Evolutionary conservation across 108 stramenopile genomes (phyloP), one percentile per base, ranked within the genome.

Genomic region (Mediolabrus comicus): DNA sequence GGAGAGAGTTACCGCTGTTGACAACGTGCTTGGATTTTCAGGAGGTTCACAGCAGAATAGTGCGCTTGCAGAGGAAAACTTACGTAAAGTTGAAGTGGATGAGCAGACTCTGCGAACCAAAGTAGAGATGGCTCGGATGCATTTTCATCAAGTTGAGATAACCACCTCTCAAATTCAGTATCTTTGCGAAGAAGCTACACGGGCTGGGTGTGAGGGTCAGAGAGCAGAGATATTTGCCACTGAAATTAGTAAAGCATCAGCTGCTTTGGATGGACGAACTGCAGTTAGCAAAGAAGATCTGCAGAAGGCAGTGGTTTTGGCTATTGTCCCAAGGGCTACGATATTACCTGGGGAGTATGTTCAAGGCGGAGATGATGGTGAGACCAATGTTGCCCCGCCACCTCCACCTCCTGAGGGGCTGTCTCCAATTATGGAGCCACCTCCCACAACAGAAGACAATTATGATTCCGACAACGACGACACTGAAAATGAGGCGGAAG

Each of bases 171-270:
- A 92, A 67, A 57, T 89, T 16, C 65, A 75, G 58, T 89, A 91
- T 65, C 67, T 91, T 16, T 92, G 90, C 53, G 87, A 89, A 58
- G 90, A 92, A 62, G 84, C 87, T 16, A 84, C 75, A 9, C 56
- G 86, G 39, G 86, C 83, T 17, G 86, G 83, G 28, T 86, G 84
- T 52, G 83, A 89, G 60, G 90, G 78, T 12, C 87, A 89, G 26
- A 62, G 90, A 36, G 90, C 86, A 6, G 90, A 92, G 54, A 87
- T 92, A 38, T 87, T 87, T 71, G 87, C 88, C 1, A 67, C 85
- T 28, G 67, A 86, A 61, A 86, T 84, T 11, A 87, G 87, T 9
- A 69, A 78, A 34, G 85, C 91, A 24, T 79, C 71, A 38, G 91
- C 91, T n/a, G 90, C 91, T 16, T 53, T 89, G 33, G 84, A 76